Evolutionary conservation across 1,284 basidiomycete genomes (phyloP).

Genomic region (Ustilago trichophora): DNA sequence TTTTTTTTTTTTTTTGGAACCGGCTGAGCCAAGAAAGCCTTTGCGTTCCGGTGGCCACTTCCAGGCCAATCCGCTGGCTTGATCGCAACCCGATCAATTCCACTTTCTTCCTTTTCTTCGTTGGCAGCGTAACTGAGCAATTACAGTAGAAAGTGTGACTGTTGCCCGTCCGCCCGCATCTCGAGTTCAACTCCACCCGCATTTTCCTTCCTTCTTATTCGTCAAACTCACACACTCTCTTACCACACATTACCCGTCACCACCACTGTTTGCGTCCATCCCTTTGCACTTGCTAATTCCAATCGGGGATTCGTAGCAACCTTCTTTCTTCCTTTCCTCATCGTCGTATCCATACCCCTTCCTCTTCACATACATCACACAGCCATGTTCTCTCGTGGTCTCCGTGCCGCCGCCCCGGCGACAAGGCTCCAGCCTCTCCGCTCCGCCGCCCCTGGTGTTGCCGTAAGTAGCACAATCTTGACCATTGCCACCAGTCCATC

Average conservation of each 20-base stretch:
- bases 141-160: too few relatives aligned
- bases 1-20: too few relatives aligned
- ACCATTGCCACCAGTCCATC: too few relatives aligned
- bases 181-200: constrained; percentile 26
- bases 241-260: constrained; percentile 9
- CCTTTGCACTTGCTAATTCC: constrained; percentile 47
- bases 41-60: not conserved
- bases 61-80: constrained; percentile 9
- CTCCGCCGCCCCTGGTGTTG: constrained; percentile 46
- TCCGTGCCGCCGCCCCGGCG: constrained; percentile 54
- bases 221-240: constrained; percentile 6
- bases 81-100: constrained; percentile 15
- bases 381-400: constrained; percentile 53
- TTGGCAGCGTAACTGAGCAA: too few relatives aligned
- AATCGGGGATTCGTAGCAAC: constrained; percentile 32
- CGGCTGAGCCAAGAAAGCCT: too few relatives aligned
- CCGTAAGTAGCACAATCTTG: constrained; percentile 50
- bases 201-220: constrained; percentile 26
- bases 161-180: constrained; percentile 31
- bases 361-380: constrained; percentile 6
- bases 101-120: constrained; percentile 11
- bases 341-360: constrained; percentile 18
- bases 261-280: constrained; percentile 3
- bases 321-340: not conserved
- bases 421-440: constrained; percentile 59